Evolutionary conservation across 352 stramenopile genomes (phyloP), one percentile per base, ranked within the genome.

Genomic region (Phytophthora citrophthora): DNA sequence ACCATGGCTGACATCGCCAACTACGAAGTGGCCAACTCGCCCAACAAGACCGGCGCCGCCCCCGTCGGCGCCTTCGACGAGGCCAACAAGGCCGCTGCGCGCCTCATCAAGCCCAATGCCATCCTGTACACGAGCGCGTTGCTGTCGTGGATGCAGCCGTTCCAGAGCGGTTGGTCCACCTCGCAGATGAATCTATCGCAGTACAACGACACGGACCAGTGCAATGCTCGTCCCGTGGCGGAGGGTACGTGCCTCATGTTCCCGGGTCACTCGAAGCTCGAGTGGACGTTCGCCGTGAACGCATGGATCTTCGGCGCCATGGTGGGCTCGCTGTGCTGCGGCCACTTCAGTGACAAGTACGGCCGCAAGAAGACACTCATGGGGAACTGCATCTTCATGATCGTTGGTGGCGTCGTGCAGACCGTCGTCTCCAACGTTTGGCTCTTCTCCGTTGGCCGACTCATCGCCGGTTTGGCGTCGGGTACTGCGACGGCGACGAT

Each of bases 351-450:
- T 5, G 36, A 41, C 13, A 41, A 41, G 36, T 41, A 41, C 13
- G 36, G 36, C 36, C 36, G 36, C 36, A 41, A 41, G 36, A 41
- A 41, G n/a, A 41, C 36, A 5, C 36, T 41, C 36, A 41, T 41
- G 36, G 36, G 36, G 36, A 41, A 41, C 36, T 41, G 36, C 36
- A 41, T 41, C 36, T 41, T 41, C 36, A 41, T 41, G 36, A 41
- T 41, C 13, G 36, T 20, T 13, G 36, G 36, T 9, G 36, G 36
- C 15, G 9, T 41, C 36, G 36, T 41, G 36, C 36, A 41, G 13
- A 41, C 36, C 5, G 13, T 41, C 4, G 36, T 41, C 13, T 41
- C 36, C 13, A 41, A 41, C 7, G 6, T 41, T n/a, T 41, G 36
- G 36, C 13, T 41, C 9, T 41, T 41, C 36, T 41, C 36, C 13